Evolutionary conservation across 2,329 filamentous ascomycete species (phyloP), one percentile per base, ranked within the genome.

Genomic region (Xylariaceae sp.): DNA sequence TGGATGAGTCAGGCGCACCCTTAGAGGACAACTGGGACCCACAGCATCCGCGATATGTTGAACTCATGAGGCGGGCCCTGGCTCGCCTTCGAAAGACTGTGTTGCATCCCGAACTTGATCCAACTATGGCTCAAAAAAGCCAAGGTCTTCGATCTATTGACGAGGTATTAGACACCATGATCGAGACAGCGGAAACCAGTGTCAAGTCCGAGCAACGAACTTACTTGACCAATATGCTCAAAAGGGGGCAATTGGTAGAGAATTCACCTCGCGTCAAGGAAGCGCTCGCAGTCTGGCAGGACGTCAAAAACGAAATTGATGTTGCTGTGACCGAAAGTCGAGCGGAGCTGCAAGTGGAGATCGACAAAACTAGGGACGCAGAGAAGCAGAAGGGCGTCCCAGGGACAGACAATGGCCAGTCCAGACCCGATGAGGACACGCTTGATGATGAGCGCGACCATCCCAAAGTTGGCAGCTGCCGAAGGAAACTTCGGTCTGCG

Each of bases 131-230:
- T 2, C 73, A 76, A 34, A 79, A 73, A 37, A 73, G 72, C 39
- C 81, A 78, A 0, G 83, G 87, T 0, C 72, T 96, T 49, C 77
- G 87, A 11, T 94, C 90, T 1, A 84, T 95, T 2, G 78, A 83
- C 15, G 87, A 97, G 62, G 91, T 97, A 1, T 70, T 98, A 9
- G 83, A 89, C 49, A 81, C 84, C 4, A 96, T 98, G 91, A 84
- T 96, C 43, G 89, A 95, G 41, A 83, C 91, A 56, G 89, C 85
- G 33, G 86, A 91, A 43, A 70, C 69, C 4, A 60, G 66, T 1
- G 76, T 91, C 42, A 78, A 83, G 38, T 65, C 74, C 0, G 83
- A 91, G 43, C 83, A 93, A 56, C 78, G 89, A 39, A 67, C 72
- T 2, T 72, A 84, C 36, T 69, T 95, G 6, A 60, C 78, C 2